Percentiles rank a stretch among this genome's conserved stretches.
These are phyloP conservation scores for Daldinia bambusicola DNA, from an alignment of 495 filamentous ascomycete genomes.

Conservation along the genomic window DNA sequence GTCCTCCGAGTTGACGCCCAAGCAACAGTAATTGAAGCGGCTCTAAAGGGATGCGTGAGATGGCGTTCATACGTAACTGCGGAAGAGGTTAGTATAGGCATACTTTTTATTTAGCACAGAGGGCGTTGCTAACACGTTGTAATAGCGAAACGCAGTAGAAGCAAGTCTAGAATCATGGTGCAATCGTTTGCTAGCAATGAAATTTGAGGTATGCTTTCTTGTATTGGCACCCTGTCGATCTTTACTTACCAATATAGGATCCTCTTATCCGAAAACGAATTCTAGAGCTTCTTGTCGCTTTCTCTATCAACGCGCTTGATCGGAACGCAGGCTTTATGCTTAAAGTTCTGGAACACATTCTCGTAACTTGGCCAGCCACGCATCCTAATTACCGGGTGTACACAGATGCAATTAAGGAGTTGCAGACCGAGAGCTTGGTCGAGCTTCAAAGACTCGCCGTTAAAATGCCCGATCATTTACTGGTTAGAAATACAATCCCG, in stretches of 20 bases:
- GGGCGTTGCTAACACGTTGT: slow-evolving; percentile 26
- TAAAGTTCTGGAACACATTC: slow-evolving; percentile 86
- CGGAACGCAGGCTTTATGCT: slow-evolving; percentile 82
- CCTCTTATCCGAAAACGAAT: slow-evolving; percentile 86
- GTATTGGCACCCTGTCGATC: neutral
- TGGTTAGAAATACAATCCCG: slow-evolving; percentile 57
- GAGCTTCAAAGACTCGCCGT: slow-evolving; percentile 90
- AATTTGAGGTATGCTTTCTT: slow-evolving; percentile 69
- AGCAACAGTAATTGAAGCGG: slow-evolving; percentile 89
- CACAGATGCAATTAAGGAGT: slow-evolving; percentile 89
- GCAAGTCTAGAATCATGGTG: slow-evolving; percentile 83
- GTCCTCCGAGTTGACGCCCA: slow-evolving; percentile 87
- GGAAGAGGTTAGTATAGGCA: slow-evolving; percentile 60
- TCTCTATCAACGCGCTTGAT: slow-evolving; percentile 84
- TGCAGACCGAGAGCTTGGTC: slow-evolving; percentile 81
- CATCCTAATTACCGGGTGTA: slow-evolving; percentile 75
- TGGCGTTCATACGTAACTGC: slow-evolving; percentile 74
- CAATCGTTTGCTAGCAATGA: slow-evolving; percentile 73
- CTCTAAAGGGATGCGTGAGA: slow-evolving; percentile 86
- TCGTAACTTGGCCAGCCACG: slow-evolving; percentile 79
- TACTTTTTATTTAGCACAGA: neutral
- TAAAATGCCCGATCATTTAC: slow-evolving; percentile 88
- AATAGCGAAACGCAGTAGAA: slow-evolving; percentile 74
- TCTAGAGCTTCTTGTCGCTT: slow-evolving; percentile 83
- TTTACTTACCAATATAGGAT: slow-evolving; percentile 63